These are phyloP conservation scores for Botrytis pseudocinerea DNA, from an alignment of 2,329 filamentous ascomycete species.

Conservation along the genomic window DNA sequence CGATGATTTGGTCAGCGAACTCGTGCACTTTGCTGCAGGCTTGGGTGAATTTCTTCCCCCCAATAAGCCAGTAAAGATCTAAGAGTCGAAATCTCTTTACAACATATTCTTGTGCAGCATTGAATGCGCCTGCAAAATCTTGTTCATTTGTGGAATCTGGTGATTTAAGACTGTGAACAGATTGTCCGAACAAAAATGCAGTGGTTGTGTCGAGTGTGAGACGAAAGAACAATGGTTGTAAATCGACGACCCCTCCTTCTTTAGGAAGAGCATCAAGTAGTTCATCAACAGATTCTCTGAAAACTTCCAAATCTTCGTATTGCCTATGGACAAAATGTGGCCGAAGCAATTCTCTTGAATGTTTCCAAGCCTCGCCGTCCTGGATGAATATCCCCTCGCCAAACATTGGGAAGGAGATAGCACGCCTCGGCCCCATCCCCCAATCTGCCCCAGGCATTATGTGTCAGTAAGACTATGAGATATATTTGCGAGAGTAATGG, in stretches of 20 bases:
- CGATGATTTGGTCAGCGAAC: slow-evolving; percentile 7
- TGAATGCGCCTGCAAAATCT: not conserved
- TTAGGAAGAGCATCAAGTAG: not conserved
- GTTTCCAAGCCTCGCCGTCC: slow-evolving; percentile 20
- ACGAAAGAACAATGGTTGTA: slow-evolving; percentile 48
- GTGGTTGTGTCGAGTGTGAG: slow-evolving; percentile 57
- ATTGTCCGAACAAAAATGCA: slow-evolving; percentile 56
- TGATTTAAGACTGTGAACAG: not conserved
- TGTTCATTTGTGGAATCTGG: not conserved
- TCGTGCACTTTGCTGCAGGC: not conserved
- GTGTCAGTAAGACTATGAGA: too few species aligned
- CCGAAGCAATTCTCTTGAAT: slow-evolving; percentile 21
- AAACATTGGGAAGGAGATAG: slow-evolving; percentile 6
- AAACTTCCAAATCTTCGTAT: slow-evolving; percentile 28
- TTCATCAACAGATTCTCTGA: slow-evolving; percentile 29
- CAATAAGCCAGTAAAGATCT: slow-evolving; percentile 7
- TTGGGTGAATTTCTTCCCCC: not conserved
- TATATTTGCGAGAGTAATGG: too few species aligned
- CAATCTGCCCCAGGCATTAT: not conserved
- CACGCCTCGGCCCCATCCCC: slow-evolving; percentile 10
- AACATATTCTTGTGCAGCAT: not conserved
- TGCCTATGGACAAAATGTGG: slow-evolving; percentile 20
- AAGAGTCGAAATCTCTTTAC: slow-evolving; percentile 3
- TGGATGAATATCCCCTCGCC: slow-evolving; percentile 24
- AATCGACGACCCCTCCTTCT: slow-evolving; percentile 33